Evolutionary conservation across 805 yeast genomes (phyloP), one percentile per base, ranked within the genome.

Genomic region (Saccharomycopsis sp.): DNA sequence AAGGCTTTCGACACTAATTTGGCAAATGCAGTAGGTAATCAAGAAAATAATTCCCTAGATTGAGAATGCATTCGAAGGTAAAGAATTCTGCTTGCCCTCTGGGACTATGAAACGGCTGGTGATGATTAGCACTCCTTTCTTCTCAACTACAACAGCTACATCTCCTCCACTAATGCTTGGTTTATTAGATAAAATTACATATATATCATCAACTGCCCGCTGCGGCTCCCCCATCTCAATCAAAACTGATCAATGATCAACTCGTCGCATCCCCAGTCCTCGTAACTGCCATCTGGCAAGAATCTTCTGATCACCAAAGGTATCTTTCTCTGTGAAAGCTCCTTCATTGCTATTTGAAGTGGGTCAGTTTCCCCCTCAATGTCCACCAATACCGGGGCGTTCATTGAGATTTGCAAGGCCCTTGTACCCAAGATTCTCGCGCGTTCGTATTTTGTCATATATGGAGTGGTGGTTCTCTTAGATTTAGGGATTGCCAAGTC

Each of bases 291-390:
- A 70, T 95, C 99, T 2, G 99, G 99, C 65, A 94, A 79, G 70
- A 90, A 95, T 73, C 99, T 81, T 80, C 99, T 84, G 53, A 94
- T 89, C 51, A 95, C 96, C 66, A 94, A 79, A 1, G 99, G 99
- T 58, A 95, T 91, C 71, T 91, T 94, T 72, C 89, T 84, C 72
- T 94, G 98, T 1, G 96, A 82, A 62, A 94, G 80, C 73, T 94
- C 99, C 73, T 95, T 94, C 89, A 90, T 87, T 61, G 99, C 97
- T 62, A 94, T 94, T 72, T 91, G 97, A 69, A 94, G 77, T 14
- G 99, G 99, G 71, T 94, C 99, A 1, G 99, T 95, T 72, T 95
- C 99, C 68, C 99, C 99, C 74, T 94, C 99, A 59, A 94, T 82
- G 68, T 95, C 99, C 48, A 94, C 99, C 69, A 94, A 80, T 2